phyloP scores from a whole-genome alignment of 2,329 filamentous ascomycete species.

The Lachnellula arida region DNA sequence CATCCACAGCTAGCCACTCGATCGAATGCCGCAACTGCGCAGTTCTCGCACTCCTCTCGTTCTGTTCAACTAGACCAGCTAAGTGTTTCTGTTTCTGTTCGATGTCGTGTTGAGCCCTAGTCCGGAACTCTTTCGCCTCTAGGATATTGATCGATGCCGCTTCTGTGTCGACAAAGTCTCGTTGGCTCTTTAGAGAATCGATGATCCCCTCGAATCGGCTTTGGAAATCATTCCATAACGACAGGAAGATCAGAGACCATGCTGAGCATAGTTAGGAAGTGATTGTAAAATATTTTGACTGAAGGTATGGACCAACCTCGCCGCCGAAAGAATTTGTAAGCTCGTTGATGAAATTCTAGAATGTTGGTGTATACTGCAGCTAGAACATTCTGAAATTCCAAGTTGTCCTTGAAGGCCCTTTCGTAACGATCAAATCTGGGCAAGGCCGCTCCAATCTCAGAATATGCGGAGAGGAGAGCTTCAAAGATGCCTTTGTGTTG shows the following conservation, averaged over 20 bases:
- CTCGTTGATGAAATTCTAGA: constrained; percentile 42
- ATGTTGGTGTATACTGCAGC: constrained; percentile 44
- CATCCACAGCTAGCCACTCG: constrained; percentile 13
- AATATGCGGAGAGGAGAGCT: constrained; percentile 37
- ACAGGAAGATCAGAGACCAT: constrained; percentile 13
- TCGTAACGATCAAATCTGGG: constrained; percentile 36
- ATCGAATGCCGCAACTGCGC: constrained; percentile 6
- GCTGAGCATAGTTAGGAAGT: constrained; percentile 6
- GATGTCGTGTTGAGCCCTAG: constrained; percentile 4
- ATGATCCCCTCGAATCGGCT: constrained; percentile 10
- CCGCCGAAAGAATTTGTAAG: constrained; percentile 42
- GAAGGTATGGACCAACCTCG: constrained; percentile 6
- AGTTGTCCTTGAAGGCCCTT: constrained; percentile 30
- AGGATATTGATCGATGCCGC: constrained; percentile 12
- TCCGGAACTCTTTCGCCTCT: constrained; percentile 8
- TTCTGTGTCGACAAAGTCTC: constrained; percentile 16
- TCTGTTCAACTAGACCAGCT: neutral
- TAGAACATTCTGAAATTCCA: constrained; percentile 38
- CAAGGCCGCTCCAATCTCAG: constrained; percentile 36
- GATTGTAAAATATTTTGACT: constrained; percentile 6
- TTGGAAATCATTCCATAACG: constrained; percentile 17
- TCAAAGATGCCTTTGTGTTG: constrained; percentile 36
- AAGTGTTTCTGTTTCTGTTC: neutral
- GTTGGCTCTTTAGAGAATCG: constrained; percentile 7
- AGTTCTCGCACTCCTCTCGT: constrained; percentile 3